Evolutionary conservation across 1,139 yeast genomes (phyloP).

Genomic region (Candida sanyaensis): DNA sequence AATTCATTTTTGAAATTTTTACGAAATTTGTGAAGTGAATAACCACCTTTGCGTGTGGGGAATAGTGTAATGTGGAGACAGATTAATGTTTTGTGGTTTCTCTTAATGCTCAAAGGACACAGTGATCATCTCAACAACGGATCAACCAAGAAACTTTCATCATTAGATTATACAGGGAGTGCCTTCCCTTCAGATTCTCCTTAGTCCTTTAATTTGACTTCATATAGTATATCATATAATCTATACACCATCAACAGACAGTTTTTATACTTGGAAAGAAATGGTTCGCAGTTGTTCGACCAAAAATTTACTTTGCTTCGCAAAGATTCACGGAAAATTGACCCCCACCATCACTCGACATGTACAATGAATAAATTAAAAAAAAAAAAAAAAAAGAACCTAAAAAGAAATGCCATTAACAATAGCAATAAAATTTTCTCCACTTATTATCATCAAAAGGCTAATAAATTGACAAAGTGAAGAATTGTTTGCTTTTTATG

Average conservation of each 20-base stretch:
- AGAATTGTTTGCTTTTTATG: too few relatives aligned
- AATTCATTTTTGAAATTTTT: neutral
- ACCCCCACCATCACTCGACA: neutral
- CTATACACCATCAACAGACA: too few relatives aligned
- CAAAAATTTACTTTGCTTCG: neutral
- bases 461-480: too few relatives aligned
- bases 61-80: neutral
- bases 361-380: neutral
- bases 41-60: neutral
- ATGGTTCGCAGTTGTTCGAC: too few relatives aligned
- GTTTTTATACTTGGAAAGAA: too few relatives aligned
- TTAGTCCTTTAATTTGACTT: too few relatives aligned
- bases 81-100: neutral
- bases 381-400: neutral
- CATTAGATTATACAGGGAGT: too few relatives aligned
- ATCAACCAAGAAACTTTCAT: too few relatives aligned
- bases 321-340: slow-evolving; percentile 1
- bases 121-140: too few relatives aligned
- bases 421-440: neutral
- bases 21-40: neutral
- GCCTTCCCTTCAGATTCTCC: too few relatives aligned
- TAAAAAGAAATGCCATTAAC: too few relatives aligned
- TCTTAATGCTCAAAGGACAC: neutral
- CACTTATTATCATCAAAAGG: neutral
- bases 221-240: too few relatives aligned